Base-by-base conservation (phyloP, 1,284 basidiomycete genomes). In the Grifola frondosa region DNA sequence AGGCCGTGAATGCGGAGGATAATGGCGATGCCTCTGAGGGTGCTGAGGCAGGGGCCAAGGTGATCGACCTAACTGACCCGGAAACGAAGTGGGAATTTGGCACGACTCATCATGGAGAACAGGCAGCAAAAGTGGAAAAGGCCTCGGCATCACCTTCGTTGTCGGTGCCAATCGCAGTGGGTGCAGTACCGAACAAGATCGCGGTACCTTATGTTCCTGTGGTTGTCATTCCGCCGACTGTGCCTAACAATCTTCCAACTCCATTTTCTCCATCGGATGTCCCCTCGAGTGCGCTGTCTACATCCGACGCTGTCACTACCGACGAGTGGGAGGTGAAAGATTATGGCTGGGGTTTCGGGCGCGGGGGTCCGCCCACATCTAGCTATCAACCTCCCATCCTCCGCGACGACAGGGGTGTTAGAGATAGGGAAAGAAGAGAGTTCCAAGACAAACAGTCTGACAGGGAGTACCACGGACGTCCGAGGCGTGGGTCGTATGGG, bases 311-410 rank as follows among this genome's bases (percentile, higher is more conserved):
- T 4, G 41, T 48, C 5, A 57, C 50, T 16, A 7, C 21, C 21
- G 74, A 75, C 41, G 74, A 75, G 12, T 77, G 74, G 62, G 71
- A 74, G 47, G 83, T 84, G 33, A 75, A 71, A 49, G 74, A 86
- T 56, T 84, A 71, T 46, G 82, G 59, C 19, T 57, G 46, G n/a
- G 57, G 60, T 5, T 57, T 58, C 22, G 47, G 51, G 10, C 51
- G 58, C 4, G 41, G 48, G n/a, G 48, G 41, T 5, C 36, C 45
- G 9, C 22, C 16, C 26, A 37, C 46, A 1, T 44, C 37, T 6
- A 38, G 46, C 30, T 31, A 46, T 6, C 47, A 48, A 31, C 34
- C 40, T 41, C 40, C 42, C 8, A n/a, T n/a, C n/a, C n/a, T n/a
- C n/a, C 45, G 41, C 19, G 48, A 53, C 13, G 50, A 49, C 16